These are phyloP conservation scores for Emericellopsis cladophorae DNA, from an alignment of 2,329 filamentous ascomycete genomes.

Conservation along the genomic window DNA sequence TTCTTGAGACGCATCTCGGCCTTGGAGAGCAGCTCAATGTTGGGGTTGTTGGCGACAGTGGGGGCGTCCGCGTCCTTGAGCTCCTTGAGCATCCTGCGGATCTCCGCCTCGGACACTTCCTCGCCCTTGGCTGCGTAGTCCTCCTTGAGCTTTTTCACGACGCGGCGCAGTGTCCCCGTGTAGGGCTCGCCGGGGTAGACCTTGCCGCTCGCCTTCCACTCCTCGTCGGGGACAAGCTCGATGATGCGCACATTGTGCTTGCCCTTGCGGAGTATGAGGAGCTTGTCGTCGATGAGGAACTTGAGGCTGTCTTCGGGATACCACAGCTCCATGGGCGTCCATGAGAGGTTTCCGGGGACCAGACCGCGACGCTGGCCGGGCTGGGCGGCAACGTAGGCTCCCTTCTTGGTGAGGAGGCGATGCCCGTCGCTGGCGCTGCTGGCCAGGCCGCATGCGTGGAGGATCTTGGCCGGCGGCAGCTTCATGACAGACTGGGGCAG, in stretches of 20 bases:
- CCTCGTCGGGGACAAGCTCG: slow-evolving; percentile 43
- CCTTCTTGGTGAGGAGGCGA: slow-evolving; percentile 39
- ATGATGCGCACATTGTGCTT: slow-evolving; percentile 52
- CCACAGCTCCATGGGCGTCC: slow-evolving; percentile 49
- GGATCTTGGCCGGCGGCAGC: slow-evolving; percentile 43
- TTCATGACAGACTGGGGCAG: slow-evolving; percentile 46
- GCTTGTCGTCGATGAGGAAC: slow-evolving; percentile 45
- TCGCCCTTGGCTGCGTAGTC: slow-evolving; percentile 19
- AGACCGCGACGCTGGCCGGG: slow-evolving; percentile 31
- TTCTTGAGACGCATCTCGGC: slow-evolving; percentile 14
- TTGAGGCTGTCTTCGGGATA: slow-evolving; percentile 42
- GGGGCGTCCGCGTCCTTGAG: slow-evolving; percentile 6
- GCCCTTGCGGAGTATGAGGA: slow-evolving; percentile 49
- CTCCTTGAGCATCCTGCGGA: slow-evolving; percentile 15
- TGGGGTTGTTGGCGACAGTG: slow-evolving; percentile 24
- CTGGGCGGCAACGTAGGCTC: slow-evolving; percentile 47
- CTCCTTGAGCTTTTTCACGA: slow-evolving; percentile 23
- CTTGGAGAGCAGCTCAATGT: slow-evolving; percentile 25
- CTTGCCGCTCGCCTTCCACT: slow-evolving; percentile 33
- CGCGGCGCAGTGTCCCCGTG: slow-evolving; percentile 32
- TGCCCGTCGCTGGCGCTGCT: slow-evolving; percentile 43
- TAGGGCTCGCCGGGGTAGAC: slow-evolving; percentile 40
- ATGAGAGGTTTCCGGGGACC: slow-evolving; percentile 39
- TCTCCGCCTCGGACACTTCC: slow-evolving; percentile 10
- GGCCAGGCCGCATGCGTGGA: slow-evolving; percentile 47